Conservation (phyloP, 2,329 filamentous ascomycete genomes). For the Colletotrichum orchidophilum region DNA sequence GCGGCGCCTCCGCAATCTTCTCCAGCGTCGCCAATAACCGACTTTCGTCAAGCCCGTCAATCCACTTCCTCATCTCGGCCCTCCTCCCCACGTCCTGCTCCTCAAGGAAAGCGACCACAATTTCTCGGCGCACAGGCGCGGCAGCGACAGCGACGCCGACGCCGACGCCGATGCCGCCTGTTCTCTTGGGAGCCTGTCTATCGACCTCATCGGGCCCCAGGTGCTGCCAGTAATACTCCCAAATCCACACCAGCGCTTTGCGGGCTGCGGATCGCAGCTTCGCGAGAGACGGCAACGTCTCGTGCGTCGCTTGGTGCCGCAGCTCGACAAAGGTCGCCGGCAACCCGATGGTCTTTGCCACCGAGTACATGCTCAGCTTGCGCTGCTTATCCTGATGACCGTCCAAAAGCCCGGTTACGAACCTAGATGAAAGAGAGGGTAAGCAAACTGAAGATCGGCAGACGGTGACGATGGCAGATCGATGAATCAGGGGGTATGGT, state of each 20-base stretch:
- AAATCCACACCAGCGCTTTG: slow-evolving; percentile 84
- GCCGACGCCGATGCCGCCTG: slow-evolving; percentile 5
- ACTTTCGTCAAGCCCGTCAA: slow-evolving; percentile 47
- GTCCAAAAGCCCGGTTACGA: slow-evolving; percentile 84
- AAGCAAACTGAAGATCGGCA: not conserved
- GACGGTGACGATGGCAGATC: not conserved
- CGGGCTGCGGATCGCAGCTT: slow-evolving; percentile 76
- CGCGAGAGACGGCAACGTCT: slow-evolving; percentile 80
- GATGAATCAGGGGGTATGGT: not conserved
- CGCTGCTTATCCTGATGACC: slow-evolving; percentile 73
- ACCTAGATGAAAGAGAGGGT: slow-evolving; percentile 54
- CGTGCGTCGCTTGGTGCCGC: slow-evolving; percentile 89
- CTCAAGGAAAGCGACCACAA: slow-evolving; percentile 51
- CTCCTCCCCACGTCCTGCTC: slow-evolving; percentile 43
- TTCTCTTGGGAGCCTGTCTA: slow-evolving; percentile 33
- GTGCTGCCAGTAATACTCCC: slow-evolving; percentile 84
- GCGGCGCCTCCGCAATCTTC: slow-evolving; percentile 50
- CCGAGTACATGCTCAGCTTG: slow-evolving; percentile 78
- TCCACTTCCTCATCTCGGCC: slow-evolving; percentile 41
- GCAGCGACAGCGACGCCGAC: not conserved
- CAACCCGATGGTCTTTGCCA: slow-evolving; percentile 74
- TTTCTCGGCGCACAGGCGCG: slow-evolving; percentile 41
- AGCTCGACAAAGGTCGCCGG: slow-evolving; percentile 87
- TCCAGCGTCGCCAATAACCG: slow-evolving; percentile 49
- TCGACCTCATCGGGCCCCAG: slow-evolving; percentile 44